These are phyloP conservation scores for Cryptococcus sp. DNA, from an alignment of 1,284 basidiomycete species.

Conservation along the genomic window DNA sequence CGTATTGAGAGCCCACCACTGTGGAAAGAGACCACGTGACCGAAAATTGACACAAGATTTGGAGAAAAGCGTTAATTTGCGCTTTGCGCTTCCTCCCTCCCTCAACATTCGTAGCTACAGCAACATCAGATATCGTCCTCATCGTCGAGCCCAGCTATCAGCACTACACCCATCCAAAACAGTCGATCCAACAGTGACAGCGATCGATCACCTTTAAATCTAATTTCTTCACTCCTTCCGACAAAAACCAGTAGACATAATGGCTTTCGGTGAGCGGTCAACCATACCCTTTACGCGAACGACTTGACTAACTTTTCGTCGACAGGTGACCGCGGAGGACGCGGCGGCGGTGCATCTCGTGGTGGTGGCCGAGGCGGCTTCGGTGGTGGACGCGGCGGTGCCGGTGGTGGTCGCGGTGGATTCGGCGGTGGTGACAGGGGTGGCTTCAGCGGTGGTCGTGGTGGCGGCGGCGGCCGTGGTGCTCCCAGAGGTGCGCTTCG, in stretches of 20 bases:
- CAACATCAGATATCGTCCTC: too few relatives aligned
- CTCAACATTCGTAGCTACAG: too few relatives aligned
- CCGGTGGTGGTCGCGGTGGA: slow-evolving; percentile 51
- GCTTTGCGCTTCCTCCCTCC: too few relatives aligned
- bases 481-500: slow-evolving; percentile 15
- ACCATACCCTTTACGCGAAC: background rate
- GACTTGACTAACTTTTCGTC: background rate
- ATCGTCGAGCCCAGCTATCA: too few relatives aligned
- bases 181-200: too few relatives aligned
- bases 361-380: slow-evolving; percentile 45
- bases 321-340: slow-evolving; percentile 57
- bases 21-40: slow-evolving; percentile 7
- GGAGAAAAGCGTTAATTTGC: too few relatives aligned
- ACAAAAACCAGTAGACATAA: slow-evolving; percentile 24
- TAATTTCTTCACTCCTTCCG: background rate
- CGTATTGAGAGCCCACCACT: background rate
- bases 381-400: slow-evolving; percentile 53
- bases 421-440: slow-evolving; percentile 49
- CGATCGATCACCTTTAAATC: background rate
- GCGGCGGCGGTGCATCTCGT: slow-evolving; percentile 47
- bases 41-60: slow-evolving; percentile 4
- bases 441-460: slow-evolving; percentile 39
- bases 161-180: too few relatives aligned
- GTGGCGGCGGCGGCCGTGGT: slow-evolving; percentile 35
- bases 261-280: slow-evolving; percentile 52